Conservation (phyloP, 2,329 filamentous ascomycete genomes). For the Aureobasidium sp. region DNA sequence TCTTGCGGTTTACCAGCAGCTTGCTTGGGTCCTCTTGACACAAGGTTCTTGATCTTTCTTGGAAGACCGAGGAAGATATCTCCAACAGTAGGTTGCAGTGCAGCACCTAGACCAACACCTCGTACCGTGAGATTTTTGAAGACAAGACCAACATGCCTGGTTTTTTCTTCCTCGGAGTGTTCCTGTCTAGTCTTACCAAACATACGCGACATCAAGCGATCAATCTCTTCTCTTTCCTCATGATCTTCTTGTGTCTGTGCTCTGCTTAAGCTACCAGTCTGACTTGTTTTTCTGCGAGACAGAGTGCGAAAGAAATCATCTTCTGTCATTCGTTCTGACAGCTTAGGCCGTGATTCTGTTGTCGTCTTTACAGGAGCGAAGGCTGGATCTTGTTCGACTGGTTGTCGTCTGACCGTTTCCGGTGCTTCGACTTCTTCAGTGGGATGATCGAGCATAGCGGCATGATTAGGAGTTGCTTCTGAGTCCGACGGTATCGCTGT, state of each 20-base stretch:
- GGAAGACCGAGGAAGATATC: constrained; percentile 57
- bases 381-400: not conserved
- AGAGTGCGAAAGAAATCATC: constrained; percentile 47
- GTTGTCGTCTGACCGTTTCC: not conserved
- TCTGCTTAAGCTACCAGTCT: constrained; percentile 25
- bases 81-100: constrained; percentile 53
- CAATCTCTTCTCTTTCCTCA: constrained; percentile 48
- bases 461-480: not conserved
- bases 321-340: constrained; percentile 33
- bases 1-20: constrained; percentile 48
- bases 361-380: constrained; percentile 4
- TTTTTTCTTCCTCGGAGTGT: constrained; percentile 63
- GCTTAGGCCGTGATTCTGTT: constrained; percentile 2
- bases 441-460: constrained; percentile 14
- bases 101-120: constrained; percentile 54
- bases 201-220: constrained; percentile 61
- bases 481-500: constrained; percentile 15
- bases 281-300: constrained; percentile 43
- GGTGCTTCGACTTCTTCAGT: constrained; percentile 19
- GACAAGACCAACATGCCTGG: constrained; percentile 60
- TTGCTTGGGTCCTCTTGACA: constrained; percentile 37
- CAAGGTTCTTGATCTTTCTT: constrained; percentile 46
- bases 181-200: constrained; percentile 59
- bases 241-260: constrained; percentile 19
- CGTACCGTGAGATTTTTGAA: constrained; percentile 60